These are phyloP conservation scores for Hypoxylon sp. DNA, from an alignment of 2,329 filamentous ascomycete species.

Conservation along the genomic window DNA sequence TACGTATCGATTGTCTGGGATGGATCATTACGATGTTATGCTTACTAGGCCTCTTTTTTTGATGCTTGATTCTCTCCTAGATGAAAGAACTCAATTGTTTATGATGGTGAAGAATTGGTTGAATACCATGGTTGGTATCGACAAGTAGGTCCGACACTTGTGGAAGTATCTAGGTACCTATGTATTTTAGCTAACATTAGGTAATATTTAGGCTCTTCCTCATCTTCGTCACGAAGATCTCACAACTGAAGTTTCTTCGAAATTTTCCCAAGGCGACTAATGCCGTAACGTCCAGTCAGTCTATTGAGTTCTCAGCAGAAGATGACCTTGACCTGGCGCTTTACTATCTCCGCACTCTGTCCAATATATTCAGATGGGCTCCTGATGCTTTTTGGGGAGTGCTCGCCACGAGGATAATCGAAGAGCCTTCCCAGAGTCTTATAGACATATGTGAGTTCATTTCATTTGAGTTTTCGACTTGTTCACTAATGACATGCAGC, in stretches of 20 bases:
- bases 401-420: slow-evolving; percentile 74
- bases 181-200: too few relatives aligned
- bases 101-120: slow-evolving; percentile 87
- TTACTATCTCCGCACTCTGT: slow-evolving; percentile 83
- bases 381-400: slow-evolving; percentile 79
- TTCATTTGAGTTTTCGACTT: slow-evolving; percentile 43
- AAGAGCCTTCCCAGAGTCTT: slow-evolving; percentile 62
- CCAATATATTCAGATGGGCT: slow-evolving; percentile 78
- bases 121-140: slow-evolving; percentile 74
- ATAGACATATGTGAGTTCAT: slow-evolving; percentile 66
- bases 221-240: slow-evolving; percentile 72
- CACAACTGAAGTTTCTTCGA: slow-evolving; percentile 68
- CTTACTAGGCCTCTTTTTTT: slow-evolving; percentile 86
- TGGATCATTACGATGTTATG: slow-evolving; percentile 78
- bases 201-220: slow-evolving; percentile 69
- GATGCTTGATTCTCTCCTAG: slow-evolving; percentile 81
- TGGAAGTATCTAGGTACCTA: too few relatives aligned
- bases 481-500: slow-evolving; percentile 58
- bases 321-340: slow-evolving; percentile 83
- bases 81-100: slow-evolving; percentile 80
- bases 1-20: slow-evolving; percentile 65
- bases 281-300: slow-evolving; percentile 49
- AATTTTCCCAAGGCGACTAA: slow-evolving; percentile 49
- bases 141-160: slow-evolving; percentile 65
- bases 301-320: slow-evolving; percentile 63